Percentiles rank a stretch among this genome's conserved stretches.
Conservation (phyloP, 495 filamentous ascomycete species). For the Rhypophila decipiens region DNA sequence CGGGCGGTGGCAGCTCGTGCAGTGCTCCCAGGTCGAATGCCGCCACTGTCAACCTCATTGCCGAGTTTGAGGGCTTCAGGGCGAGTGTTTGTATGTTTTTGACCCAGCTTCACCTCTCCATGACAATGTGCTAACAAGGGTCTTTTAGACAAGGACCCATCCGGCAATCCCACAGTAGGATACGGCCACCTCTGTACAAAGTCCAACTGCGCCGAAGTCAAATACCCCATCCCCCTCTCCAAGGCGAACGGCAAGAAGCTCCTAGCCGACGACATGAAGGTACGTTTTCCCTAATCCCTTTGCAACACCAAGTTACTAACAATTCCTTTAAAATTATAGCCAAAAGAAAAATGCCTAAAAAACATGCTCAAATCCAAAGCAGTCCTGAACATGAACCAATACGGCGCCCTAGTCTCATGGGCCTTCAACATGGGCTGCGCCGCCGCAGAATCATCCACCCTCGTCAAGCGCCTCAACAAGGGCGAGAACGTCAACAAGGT, state of each 20-base stretch:
- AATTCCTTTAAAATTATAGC: neutral
- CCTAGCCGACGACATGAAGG: constrained; percentile 35
- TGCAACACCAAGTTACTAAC: too few species aligned
- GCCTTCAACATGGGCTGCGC: constrained; percentile 47
- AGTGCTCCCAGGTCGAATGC: constrained; percentile 8
- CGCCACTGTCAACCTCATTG: constrained; percentile 14
- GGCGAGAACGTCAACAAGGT: constrained; percentile 36
- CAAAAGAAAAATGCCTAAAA: constrained; percentile 30
- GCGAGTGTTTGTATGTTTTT: constrained; percentile 10
- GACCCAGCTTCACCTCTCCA: too few species aligned
- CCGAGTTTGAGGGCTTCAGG: constrained; percentile 15
- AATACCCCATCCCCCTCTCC: constrained; percentile 38
- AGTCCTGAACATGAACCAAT: constrained; percentile 43
- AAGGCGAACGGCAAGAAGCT: constrained; percentile 33
- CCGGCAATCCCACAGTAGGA: constrained; percentile 43
- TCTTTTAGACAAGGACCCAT: constrained; percentile 32
- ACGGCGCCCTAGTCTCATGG: constrained; percentile 44
- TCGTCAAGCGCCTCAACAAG: constrained; percentile 40
- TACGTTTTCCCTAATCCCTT: constrained; percentile 7
- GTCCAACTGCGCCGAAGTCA: constrained; percentile 35
- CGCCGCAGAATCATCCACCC: constrained; percentile 30
- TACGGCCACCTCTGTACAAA: constrained; percentile 46
- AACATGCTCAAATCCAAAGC: constrained; percentile 25
- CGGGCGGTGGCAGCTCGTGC: constrained; percentile 4
- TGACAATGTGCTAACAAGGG: neutral